Evolutionary conservation across 768 basidiomycete genomes (phyloP).

Genomic region (Inosperma sp.): DNA sequence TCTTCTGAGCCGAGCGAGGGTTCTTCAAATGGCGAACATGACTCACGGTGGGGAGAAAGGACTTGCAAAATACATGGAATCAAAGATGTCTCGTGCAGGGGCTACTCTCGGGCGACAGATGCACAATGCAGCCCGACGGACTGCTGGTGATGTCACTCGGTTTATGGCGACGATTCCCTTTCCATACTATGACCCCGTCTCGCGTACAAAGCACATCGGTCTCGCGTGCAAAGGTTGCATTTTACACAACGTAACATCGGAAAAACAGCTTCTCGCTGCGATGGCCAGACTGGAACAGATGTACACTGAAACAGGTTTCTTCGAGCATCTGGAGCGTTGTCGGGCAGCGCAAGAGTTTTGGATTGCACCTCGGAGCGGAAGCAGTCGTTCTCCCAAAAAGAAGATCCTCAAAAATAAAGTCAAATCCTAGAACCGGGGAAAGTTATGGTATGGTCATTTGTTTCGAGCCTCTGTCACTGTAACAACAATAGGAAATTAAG

Average conservation of each 20-base stretch:
- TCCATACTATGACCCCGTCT: background rate
- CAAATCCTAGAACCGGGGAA: no score
- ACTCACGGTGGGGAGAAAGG: background rate
- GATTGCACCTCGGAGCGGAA: background rate
- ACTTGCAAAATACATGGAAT: constrained; percentile 1
- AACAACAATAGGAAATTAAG: no score
- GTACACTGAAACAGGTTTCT: constrained; percentile 7
- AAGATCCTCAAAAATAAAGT: no score
- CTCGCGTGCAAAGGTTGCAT: background rate
- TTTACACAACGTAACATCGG: background rate
- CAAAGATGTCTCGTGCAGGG: constrained; percentile 1
- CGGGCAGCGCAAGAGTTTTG: background rate
- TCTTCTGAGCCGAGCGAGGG: constrained; percentile 3
- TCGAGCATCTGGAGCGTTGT: constrained; percentile 1
- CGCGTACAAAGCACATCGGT: background rate
- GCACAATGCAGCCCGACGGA: background rate
- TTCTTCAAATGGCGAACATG: background rate
- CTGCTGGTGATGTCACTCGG: constrained; percentile 1
- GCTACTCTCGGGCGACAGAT: background rate
- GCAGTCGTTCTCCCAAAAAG: background rate
- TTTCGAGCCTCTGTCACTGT: no score
- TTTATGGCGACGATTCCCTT: constrained; percentile 3
- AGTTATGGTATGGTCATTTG: no score
- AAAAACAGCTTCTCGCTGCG: background rate
- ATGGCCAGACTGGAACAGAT: background rate